These are phyloP conservation scores for Podila horticola DNA, from an alignment of 192 early-diverging fungal genomes.

Conservation along the genomic window DNA sequence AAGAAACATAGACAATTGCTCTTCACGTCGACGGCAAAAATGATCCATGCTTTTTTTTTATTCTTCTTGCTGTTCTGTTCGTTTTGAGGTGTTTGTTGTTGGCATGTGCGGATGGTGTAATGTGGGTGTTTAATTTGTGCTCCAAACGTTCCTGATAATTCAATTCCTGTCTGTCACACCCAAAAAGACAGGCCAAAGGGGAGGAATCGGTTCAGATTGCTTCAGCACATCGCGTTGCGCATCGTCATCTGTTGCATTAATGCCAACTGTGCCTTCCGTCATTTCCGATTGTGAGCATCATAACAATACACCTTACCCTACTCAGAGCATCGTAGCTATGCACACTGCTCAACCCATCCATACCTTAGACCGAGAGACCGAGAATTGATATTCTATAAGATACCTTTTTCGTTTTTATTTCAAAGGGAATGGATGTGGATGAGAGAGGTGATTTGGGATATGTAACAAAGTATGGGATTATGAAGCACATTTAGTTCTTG, in stretches of 20 bases:
- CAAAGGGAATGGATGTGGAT: conserved; percentile 5
- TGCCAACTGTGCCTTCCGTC: too few relatives aligned
- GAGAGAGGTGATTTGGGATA: not conserved
- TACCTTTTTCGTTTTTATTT: conserved; percentile 11
- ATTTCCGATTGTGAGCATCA: too few relatives aligned
- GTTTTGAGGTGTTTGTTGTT: too few relatives aligned
- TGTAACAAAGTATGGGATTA: not conserved
- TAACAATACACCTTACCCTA: too few relatives aligned
- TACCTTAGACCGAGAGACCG: not conserved
- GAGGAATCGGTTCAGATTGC: not conserved
- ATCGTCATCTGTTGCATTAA: too few relatives aligned
- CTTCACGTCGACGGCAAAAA: too few relatives aligned
- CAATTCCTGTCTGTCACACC: not conserved
- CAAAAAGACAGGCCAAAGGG: not conserved
- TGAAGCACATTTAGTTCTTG: conserved; percentile 30
- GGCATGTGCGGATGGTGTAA: conserved; percentile 1
- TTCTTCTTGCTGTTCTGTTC: too few relatives aligned
- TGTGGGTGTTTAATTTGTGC: not conserved
- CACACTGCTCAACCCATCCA: too few relatives aligned
- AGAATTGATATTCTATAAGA: not conserved
- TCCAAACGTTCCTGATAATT: not conserved
- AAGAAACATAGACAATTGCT: too few relatives aligned
- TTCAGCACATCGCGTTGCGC: too few relatives aligned
- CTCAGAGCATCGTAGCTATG: too few relatives aligned
- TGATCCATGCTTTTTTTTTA: too few relatives aligned